Evolutionary conservation across 805 yeast genomes (phyloP), one percentile per base, ranked within the genome.

Genomic region (Jamesozyma lodderae): DNA sequence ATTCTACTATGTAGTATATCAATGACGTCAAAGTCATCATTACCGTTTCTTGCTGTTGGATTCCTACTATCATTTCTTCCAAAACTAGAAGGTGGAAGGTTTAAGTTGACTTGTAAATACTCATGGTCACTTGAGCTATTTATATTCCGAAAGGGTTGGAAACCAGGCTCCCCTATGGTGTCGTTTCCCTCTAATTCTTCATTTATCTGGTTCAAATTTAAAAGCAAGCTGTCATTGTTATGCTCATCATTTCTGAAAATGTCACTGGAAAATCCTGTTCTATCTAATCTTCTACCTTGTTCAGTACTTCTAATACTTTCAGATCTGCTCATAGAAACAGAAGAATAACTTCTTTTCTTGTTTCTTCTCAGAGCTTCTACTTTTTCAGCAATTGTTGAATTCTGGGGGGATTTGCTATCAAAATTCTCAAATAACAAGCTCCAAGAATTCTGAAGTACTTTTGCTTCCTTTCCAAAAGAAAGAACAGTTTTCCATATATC

Each of bases 11-110:
- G 40, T n/a, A 56, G 41, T 10, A 43, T 45, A 25, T 53, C 57
- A 11, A 34, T 35, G 19, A 38, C 24, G 14, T 40, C 43, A 17
- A 40, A 33, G n/a, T 28, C 40, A 3, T 34, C 55, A 11, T 43
- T 36, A 17, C 38, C 35, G 8, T 42, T 41, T 20, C 41, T 42
- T 18, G 35, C 44, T n/a, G 52, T 48, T 2, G 43, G 32, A 18
- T 40, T 48, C 23, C 57, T 46, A 6, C 52, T 53, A 2, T 34
- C 23, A 25, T 36, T 35, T 26, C 57, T 41, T 3, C 60, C 62
- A 33, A 53, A 48, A 35, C 61, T 56, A 10, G 63, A 59, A 6
- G 63, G 57, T 1, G 61, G 60, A 24, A 57, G 36, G 9, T 53
- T 52, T 14, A 59, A 41, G 35, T 56, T 49, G 23, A 53, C 39